These are phyloP conservation scores for Candida montana DNA, from an alignment of 805 yeast species.

Conservation along the genomic window DNA sequence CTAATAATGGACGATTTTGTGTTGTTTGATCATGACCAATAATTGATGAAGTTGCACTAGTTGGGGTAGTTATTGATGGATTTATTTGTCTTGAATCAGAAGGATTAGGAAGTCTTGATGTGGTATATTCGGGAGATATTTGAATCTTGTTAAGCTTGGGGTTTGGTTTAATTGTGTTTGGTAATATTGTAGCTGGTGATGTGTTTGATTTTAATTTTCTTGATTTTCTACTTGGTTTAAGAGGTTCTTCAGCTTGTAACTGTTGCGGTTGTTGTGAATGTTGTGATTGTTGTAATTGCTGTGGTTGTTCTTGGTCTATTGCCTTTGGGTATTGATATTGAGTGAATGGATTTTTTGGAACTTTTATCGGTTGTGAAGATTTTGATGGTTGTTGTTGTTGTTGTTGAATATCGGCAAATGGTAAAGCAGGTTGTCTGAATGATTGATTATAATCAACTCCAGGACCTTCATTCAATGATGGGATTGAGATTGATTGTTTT, in stretches of 20 bases:
- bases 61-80: too few relatives aligned
- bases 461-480: constrained; percentile 5
- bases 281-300: constrained; percentile 7
- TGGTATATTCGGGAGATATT: background rate
- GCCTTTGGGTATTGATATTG: constrained; percentile 14
- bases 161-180: background rate
- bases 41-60: too few relatives aligned
- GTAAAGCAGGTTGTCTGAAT: constrained; percentile 12
- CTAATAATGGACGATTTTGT: constrained; percentile 53
- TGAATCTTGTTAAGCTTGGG: background rate
- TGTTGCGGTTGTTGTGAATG: too few relatives aligned
- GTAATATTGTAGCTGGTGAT: constrained; percentile 1
- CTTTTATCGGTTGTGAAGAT: background rate
- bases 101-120: too few relatives aligned
- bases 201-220: constrained; percentile 8
- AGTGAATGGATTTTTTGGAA: background rate
- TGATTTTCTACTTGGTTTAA: constrained; percentile 4
- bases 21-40: too few relatives aligned
- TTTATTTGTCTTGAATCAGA: too few relatives aligned
- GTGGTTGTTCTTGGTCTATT: constrained; percentile 5
- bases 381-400: background rate
- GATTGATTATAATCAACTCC: background rate
- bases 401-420: constrained; percentile 7
- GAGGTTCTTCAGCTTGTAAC: constrained; percentile 5
- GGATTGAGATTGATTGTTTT: constrained; percentile 1